These are phyloP conservation scores for Spathaspora hagerdaliae DNA, from an alignment of 805 yeast species.

Conservation along the genomic window DNA sequence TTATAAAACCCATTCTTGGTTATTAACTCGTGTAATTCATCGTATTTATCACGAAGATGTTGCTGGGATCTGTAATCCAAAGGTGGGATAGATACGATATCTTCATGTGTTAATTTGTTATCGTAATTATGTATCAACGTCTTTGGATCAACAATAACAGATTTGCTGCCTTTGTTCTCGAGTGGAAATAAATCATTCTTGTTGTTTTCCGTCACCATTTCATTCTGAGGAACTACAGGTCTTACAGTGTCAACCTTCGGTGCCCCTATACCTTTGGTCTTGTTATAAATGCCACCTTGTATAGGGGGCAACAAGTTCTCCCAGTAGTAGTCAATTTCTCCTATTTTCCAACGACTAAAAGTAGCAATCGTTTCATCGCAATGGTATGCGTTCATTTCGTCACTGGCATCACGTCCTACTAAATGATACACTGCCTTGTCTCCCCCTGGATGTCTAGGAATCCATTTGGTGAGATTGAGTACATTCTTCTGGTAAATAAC, in stretches of 20 bases:
- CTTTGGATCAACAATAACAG: slow-evolving; percentile 51
- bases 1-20: slow-evolving; percentile 59
- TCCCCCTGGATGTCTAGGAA: slow-evolving; percentile 82
- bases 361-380: slow-evolving; percentile 48
- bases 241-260: slow-evolving; percentile 37
- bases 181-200: slow-evolving; percentile 32
- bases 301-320: slow-evolving; percentile 79
- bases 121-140: slow-evolving; percentile 55
- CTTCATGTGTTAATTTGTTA: slow-evolving; percentile 49
- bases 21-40: slow-evolving; percentile 53
- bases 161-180: slow-evolving; percentile 1
- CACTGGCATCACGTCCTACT: slow-evolving; percentile 88
- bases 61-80: slow-evolving; percentile 68
- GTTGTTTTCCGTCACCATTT: slow-evolving; percentile 36
- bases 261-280: slow-evolving; percentile 6
- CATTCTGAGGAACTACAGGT: slow-evolving; percentile 53
- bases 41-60: slow-evolving; percentile 51
- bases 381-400: slow-evolving; percentile 86
- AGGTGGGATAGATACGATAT: slow-evolving; percentile 54
- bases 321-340: slow-evolving; percentile 64
- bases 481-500: slow-evolving; percentile 63
- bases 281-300: slow-evolving; percentile 62
- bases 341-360: slow-evolving; percentile 61
- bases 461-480: slow-evolving; percentile 66
- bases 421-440: slow-evolving; percentile 78